A percentile compares a stretch with the other conserved stretches of the same genome.
These are phyloP conservation scores for Chamaecrista fasciculata DNA, from an alignment of 306 rosid genomes.

Conservation along the genomic window DNA sequence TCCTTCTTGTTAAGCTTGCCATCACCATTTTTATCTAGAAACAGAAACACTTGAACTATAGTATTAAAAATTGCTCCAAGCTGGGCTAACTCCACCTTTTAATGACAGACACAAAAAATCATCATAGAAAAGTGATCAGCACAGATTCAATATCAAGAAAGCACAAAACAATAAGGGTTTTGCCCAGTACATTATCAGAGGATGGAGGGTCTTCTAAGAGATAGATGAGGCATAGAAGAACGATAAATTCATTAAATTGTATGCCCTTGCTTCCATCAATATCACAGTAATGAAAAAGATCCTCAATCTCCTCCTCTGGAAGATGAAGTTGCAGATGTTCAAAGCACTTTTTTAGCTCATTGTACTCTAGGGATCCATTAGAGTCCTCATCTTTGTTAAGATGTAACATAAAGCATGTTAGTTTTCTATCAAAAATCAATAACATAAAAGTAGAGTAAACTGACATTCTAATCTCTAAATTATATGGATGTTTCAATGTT, in stretches of 20 bases:
- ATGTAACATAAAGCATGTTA: conserved; percentile 16
- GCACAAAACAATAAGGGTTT: conserved; percentile 18
- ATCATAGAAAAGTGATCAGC: conserved; percentile 1
- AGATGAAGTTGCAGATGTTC: conserved; percentile 58
- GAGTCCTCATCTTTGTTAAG: conserved; percentile 71
- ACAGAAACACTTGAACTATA: conserved; percentile 64
- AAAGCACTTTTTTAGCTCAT: conserved; percentile 66
- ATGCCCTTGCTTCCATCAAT: conserved; percentile 80
- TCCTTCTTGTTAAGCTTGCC: conserved; percentile 80
- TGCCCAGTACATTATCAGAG: conserved; percentile 42
- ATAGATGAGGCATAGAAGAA: conserved; percentile 84
- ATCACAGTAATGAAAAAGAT: conserved; percentile 79
- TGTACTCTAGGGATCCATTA: conserved; percentile 65
- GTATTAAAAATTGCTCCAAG: conserved; percentile 67
- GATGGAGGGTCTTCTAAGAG: conserved; percentile 57
- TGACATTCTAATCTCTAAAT: no score
- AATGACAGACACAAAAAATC: conserved; percentile 46
- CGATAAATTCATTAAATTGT: conserved; percentile 84
- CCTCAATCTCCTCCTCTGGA: conserved; percentile 59
- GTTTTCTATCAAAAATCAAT: neutral
- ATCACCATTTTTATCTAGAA: conserved; percentile 74
- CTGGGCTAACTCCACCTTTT: conserved; percentile 54
- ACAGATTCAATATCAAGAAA: conserved; percentile 26
- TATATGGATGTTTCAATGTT: no score
- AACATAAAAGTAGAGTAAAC: conserved; percentile 2